A percentile compares a stretch with the other conserved stretches of the same genome.
Evolutionary conservation across 2,329 filamentous ascomycete species (phyloP).

Genomic region (Pseudocercospora pini-densiflorae): DNA sequence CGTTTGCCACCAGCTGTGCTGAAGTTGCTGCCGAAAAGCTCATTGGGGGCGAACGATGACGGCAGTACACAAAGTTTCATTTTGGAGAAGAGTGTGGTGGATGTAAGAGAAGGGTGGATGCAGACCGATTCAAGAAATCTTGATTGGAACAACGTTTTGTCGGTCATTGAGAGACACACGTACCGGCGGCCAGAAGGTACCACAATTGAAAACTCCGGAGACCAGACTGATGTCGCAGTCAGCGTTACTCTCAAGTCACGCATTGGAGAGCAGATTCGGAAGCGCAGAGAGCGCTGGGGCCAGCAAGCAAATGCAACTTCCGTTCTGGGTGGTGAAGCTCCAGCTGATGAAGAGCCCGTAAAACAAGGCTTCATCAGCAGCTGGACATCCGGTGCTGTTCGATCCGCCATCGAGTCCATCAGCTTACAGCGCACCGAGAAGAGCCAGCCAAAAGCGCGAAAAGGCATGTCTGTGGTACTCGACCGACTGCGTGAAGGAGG

Average conservation of each 20-base stretch:
- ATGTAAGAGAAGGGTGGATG: constrained; percentile 83
- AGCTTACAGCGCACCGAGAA: constrained; percentile 77
- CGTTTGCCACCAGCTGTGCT: constrained; percentile 75
- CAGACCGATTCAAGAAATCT: constrained; percentile 79
- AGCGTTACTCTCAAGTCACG: constrained; percentile 74
- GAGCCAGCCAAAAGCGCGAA: constrained; percentile 77
- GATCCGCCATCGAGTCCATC: constrained; percentile 78
- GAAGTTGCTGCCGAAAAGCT: constrained; percentile 72
- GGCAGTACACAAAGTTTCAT: constrained; percentile 75
- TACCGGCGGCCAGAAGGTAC: constrained; percentile 59
- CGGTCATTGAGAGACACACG: constrained; percentile 75
- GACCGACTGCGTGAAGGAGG: constrained; percentile 71
- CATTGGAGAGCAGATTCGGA: constrained; percentile 70
- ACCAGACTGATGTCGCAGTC: constrained; percentile 70
- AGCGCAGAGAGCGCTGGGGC: constrained; percentile 51
- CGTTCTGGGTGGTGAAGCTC: constrained; percentile 41
- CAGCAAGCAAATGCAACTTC: constrained; percentile 45
- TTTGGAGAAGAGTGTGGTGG: constrained; percentile 77
- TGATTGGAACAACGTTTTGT: constrained; percentile 80
- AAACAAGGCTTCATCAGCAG: constrained; percentile 62
- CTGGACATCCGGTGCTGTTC: constrained; percentile 73
- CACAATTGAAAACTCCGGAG: constrained; percentile 34
- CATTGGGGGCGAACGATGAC: constrained; percentile 63
- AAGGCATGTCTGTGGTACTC: constrained; percentile 82
- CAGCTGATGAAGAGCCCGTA: constrained; percentile 50